Evolutionary conservation across 176 grass and related monocot species (phyloP).

Genomic region (Eremochloa ophiuroides): DNA sequence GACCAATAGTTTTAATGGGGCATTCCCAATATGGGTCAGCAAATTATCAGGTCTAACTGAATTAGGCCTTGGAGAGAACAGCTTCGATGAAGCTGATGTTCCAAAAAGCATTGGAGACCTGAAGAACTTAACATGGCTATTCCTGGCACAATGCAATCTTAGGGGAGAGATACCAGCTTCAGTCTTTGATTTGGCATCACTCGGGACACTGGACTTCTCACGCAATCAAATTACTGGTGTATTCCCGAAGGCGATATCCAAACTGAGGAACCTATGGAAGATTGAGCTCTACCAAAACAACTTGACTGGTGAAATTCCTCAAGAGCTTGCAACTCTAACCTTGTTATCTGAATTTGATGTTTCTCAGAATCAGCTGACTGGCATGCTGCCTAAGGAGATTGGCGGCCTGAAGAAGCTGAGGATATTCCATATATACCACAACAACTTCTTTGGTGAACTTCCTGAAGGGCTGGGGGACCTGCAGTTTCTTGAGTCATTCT

Average conservation of each 20-base stretch:
- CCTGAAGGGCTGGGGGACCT: slow-evolving; percentile 62
- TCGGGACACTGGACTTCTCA: slow-evolving; percentile 86
- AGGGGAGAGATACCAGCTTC: slow-evolving; percentile 67
- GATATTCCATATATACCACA: slow-evolving; percentile 79
- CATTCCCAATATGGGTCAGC: slow-evolving; percentile 68
- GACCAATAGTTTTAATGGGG: slow-evolving; percentile 64
- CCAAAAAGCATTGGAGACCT: slow-evolving; percentile 75
- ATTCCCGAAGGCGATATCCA: slow-evolving; percentile 67
- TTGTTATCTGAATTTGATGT: slow-evolving; percentile 89
- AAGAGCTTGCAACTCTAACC: slow-evolving; percentile 50
- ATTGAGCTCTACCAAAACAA: slow-evolving; percentile 98
- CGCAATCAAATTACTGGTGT: slow-evolving; percentile 76
- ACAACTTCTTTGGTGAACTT: slow-evolving; percentile 79
- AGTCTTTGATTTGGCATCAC: slow-evolving; percentile 53
- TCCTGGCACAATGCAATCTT: slow-evolving; percentile 82
- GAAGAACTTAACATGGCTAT: slow-evolving; percentile 85
- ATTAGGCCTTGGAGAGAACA: slow-evolving; percentile 83
- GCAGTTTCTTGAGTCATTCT: slow-evolving; percentile 84
- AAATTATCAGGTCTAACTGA: slow-evolving; percentile 45
- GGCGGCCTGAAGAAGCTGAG: slow-evolving; percentile 60
- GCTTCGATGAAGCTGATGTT: slow-evolving; percentile 55
- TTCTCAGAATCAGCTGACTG: slow-evolving; percentile 75
- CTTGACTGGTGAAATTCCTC: slow-evolving; percentile 84
- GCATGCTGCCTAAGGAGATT: slow-evolving; percentile 58
- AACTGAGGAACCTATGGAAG: slow-evolving; percentile 75